Conservation (phyloP, 768 basidiomycete genomes). For the Saitozyma sp. region DNA sequence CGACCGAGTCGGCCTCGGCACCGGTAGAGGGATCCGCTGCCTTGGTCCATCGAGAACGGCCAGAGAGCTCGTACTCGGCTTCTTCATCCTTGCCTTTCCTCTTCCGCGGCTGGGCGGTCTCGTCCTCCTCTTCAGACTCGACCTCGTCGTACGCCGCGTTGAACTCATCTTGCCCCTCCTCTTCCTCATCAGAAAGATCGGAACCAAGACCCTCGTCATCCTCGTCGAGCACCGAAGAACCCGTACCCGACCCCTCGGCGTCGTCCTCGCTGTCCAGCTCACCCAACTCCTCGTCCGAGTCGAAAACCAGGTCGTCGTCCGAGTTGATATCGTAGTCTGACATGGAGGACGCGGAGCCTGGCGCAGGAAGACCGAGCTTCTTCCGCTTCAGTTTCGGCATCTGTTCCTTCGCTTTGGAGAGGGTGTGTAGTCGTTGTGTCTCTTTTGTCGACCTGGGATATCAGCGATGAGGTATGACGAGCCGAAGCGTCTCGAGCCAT, state of each 20-base stretch:
- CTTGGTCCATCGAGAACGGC: constrained; percentile 52
- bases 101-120: constrained; percentile 60
- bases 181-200: constrained; percentile 32
- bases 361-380: constrained; percentile 52
- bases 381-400: constrained; percentile 57
- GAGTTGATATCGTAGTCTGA: constrained; percentile 63
- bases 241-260: constrained; percentile 16
- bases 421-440: constrained; percentile 67
- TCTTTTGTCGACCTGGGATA: constrained; percentile 76
- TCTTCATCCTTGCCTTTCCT: constrained; percentile 44
- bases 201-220: constrained; percentile 34
- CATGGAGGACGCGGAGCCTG: constrained; percentile 62
- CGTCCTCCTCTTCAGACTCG: constrained; percentile 61
- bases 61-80: constrained; percentile 58
- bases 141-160: constrained; percentile 24
- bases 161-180: constrained; percentile 16
- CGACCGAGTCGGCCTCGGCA: constrained; percentile 34
- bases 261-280: constrained; percentile 53
- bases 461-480: background rate
- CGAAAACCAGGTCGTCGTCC: constrained; percentile 55
- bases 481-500: too few relatives aligned
- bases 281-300: constrained; percentile 46
- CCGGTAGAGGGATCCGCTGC: constrained; percentile 2
- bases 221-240: constrained; percentile 57
- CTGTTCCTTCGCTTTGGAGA: constrained; percentile 59